Percentiles rank a stretch among this genome's conserved stretches.
Conservation (phyloP, 2,329 filamentous ascomycete genomes). For the Fusarium nurragi region DNA sequence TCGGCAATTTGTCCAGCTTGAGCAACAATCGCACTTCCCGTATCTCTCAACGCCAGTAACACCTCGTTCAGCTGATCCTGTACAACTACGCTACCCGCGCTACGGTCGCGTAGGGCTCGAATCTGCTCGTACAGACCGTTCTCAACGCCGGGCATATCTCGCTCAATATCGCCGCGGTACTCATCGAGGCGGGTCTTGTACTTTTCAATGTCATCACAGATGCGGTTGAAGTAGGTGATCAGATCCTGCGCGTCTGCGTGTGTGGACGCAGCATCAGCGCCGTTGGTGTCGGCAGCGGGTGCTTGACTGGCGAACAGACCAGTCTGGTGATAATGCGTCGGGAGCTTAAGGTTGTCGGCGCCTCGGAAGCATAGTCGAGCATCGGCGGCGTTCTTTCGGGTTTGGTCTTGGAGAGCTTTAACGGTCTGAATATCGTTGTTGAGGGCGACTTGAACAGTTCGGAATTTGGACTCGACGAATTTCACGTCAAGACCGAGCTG, state of each 20-base stretch:
- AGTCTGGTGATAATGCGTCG: conserved; percentile 63
- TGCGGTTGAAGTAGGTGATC: conserved; percentile 57
- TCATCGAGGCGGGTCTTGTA: conserved; percentile 56
- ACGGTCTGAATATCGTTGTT: conserved; percentile 70
- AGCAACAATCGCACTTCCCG: conserved; percentile 53
- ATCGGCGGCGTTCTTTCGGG: conserved; percentile 72
- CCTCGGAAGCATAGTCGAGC: conserved; percentile 77
- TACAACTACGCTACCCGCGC: conserved; percentile 44
- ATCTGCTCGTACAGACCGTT: conserved; percentile 58
- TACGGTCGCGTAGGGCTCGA: conserved; percentile 49
- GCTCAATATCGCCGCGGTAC: conserved; percentile 58
- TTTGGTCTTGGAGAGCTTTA: conserved; percentile 67
- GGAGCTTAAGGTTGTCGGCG: conserved; percentile 78
- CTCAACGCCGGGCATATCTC: conserved; percentile 59
- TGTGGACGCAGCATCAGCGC: conserved; percentile 48
- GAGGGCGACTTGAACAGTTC: conserved; percentile 56
- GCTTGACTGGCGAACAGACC: conserved; percentile 54
- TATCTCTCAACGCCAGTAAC: conserved; percentile 51
- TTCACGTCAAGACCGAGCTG: conserved; percentile 59
- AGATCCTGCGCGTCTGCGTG: conserved; percentile 55
- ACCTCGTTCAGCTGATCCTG: conserved; percentile 54
- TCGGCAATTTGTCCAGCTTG: conserved; percentile 57
- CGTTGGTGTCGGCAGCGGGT: conserved; percentile 43
- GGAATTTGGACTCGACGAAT: conserved; percentile 61
- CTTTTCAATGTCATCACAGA: conserved; percentile 55